Evolutionary conservation across 306 rosid species (phyloP).

Genomic region (Psophocarpus tetragonolobus): DNA sequence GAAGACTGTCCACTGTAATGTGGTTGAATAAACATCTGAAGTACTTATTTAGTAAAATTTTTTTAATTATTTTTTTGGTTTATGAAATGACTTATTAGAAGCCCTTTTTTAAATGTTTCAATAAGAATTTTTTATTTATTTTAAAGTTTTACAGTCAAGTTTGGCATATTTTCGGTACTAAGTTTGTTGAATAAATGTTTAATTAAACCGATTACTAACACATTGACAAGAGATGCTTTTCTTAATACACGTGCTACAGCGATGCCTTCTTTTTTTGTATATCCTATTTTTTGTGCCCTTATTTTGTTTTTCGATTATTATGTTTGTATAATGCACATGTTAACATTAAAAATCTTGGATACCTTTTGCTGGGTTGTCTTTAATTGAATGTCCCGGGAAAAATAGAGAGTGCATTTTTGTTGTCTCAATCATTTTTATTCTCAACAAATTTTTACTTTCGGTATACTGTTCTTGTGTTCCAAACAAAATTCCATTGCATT

Average conservation of each 20-base stretch:
- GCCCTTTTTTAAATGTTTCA: not conserved
- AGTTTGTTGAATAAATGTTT: not conserved
- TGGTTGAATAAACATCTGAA: not conserved
- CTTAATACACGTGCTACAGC: no score
- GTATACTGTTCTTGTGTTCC: not conserved
- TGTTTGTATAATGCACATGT: not conserved
- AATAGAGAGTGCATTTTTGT: not conserved
- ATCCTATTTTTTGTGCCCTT: not conserved
- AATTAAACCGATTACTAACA: not conserved
- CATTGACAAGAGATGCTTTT: not conserved
- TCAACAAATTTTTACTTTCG: not conserved
- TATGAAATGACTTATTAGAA: not conserved
- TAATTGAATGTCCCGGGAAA: not conserved
- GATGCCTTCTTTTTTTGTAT: not conserved
- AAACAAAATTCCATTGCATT: not conserved
- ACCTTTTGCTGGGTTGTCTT: not conserved
- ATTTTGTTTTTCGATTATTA: not conserved
- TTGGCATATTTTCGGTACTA: not conserved
- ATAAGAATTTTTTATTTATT: not conserved
- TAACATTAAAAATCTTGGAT: not conserved
- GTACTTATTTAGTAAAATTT: not conserved
- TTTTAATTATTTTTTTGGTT: no score
- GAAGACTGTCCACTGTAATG: not conserved
- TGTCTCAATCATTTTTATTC: not conserved
- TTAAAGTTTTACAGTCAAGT: not conserved